Base-by-base conservation (phyloP, 192 early-diverging fungal species). In the Helicostylum pulchrum region DNA sequence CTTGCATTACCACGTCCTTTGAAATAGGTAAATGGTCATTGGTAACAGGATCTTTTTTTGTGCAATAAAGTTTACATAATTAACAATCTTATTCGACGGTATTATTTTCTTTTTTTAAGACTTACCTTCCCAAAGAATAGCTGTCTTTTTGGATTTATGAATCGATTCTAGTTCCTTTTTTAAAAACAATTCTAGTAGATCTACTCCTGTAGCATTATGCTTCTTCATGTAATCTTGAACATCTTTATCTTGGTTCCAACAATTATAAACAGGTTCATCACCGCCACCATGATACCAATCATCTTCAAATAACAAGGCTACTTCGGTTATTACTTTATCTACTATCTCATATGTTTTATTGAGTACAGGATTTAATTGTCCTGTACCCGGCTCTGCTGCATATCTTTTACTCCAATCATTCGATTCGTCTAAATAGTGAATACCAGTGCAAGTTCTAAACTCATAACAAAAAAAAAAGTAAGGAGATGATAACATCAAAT, bases 51-150 rank as follows among this genome's bases (percentile, higher is more conserved):
- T 64, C 50, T 83, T 78, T 68, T 26, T 26, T 26, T 26, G n/a
- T n/a, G 26, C 26, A 26, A 26, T 26, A 26, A 26, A 26, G 26
- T 26, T n/a, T 26, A 26, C 26, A 26, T 26, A 26, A 26, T 26
- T 26, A 26, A 26, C 26, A 26, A n/a, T 26, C 26, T 26, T 26
- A 26, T 26, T 26, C 2, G 26, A 26, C 26, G 26, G 26, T 26
- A 26, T 26, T 26, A 26, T 61, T 61, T n/a, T 21, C 20, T 23
- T 21, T 46, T n/a, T 9, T 30, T 49, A 12, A 32, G 6, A 46
- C 11, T 47, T 80, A 65, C 91, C 93, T 66, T 94, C 90, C 94
- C 94, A 95, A 2, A 86, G 75, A 60, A 93, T 85, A 12, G 81
- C 77, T 10, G 65, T 78, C 64, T 86, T 88, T 9, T 77, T 68